Evolutionary conservation across 441 rosid genomes (phyloP).

Genomic region (Dalechampia spathulata): DNA sequence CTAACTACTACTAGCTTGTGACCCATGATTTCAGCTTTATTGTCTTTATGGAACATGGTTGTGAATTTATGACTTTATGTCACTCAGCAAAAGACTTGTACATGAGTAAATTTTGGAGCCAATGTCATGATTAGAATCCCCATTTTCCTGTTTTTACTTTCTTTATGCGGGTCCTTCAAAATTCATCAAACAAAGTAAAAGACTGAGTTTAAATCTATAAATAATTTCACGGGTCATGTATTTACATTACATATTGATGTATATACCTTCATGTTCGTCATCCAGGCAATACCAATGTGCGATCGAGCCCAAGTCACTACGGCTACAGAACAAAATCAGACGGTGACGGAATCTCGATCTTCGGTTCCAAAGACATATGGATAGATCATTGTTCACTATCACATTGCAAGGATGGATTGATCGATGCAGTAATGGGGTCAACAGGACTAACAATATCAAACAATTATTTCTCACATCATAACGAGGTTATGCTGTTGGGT

Average conservation of each 20-base stretch:
- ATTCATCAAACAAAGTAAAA: background rate
- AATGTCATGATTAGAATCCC: constrained; percentile 2
- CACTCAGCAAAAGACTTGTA: background rate
- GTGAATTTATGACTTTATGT: background rate
- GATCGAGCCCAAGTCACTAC: constrained; percentile 78
- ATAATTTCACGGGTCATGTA: too few species aligned
- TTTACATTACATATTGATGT: too few species aligned
- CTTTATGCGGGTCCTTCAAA: background rate
- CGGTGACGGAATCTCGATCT: constrained; percentile 88
- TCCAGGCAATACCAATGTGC: constrained; percentile 62
- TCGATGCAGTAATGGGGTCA: constrained; percentile 89
- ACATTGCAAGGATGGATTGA: constrained; percentile 77
- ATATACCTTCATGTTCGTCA: too few species aligned
- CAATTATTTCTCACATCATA: constrained; percentile 85
- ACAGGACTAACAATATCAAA: constrained; percentile 86
- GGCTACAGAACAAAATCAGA: constrained; percentile 76
- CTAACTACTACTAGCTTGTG: too few species aligned
- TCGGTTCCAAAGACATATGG: constrained; percentile 88
- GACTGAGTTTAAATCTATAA: too few species aligned
- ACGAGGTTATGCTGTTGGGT: constrained; percentile 90
- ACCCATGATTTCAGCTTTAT: background rate
- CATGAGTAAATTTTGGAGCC: background rate
- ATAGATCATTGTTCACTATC: constrained; percentile 88
- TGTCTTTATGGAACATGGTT: background rate
- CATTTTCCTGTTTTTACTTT: background rate